Percentiles rank a stretch among this genome's conserved stretches.
phyloP scores from a whole-genome alignment of 139 green algal genomes.

The Picochlorum sp. region DNA sequence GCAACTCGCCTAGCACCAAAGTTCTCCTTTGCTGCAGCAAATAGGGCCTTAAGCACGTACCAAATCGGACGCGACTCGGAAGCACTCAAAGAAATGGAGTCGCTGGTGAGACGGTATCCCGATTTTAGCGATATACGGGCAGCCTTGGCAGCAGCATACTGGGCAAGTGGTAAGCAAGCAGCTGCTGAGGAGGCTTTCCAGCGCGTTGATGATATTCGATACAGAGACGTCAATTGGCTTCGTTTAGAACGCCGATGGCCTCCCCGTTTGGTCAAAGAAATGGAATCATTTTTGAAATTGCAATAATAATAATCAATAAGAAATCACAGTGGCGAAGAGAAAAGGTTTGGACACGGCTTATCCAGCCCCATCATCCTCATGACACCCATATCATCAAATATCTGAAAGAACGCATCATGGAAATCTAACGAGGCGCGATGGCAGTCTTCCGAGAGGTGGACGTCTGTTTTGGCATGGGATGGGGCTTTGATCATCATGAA shows the following conservation, averaged over 20 bases:
- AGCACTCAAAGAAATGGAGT: conserved; percentile 60
- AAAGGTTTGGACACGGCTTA: conserved; percentile 1
- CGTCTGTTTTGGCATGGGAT: conserved; percentile 69
- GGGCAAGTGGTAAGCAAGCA: conserved; percentile 56
- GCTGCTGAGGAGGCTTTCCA: conserved; percentile 53
- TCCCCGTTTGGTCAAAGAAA: conserved; percentile 37
- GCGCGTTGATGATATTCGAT: conserved; percentile 36
- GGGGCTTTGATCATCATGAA: conserved; percentile 75
- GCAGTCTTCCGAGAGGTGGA: conserved; percentile 77
- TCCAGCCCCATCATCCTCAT: conserved; percentile 50
- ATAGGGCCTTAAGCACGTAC: conserved; percentile 62
- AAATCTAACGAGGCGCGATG: conserved; percentile 80
- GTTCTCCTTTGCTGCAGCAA: conserved; percentile 76
- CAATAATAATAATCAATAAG: too few species aligned
- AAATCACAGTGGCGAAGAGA: neutral
- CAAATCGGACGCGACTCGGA: conserved; percentile 52
- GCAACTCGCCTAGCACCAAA: conserved; percentile 55
- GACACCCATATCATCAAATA: conserved; percentile 76
- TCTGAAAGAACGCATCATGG: conserved; percentile 61
- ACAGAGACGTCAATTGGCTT: conserved; percentile 61
- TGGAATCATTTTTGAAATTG: conserved; percentile 42
- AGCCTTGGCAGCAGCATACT: conserved; percentile 69
- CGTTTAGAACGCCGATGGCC: conserved; percentile 58
- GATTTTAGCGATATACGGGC: conserved; percentile 75
- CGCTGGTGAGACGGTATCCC: conserved; percentile 67